Evolutionary conservation across 2,329 filamentous ascomycete species (phyloP).

Genomic region (Fusarium sublunatum): DNA sequence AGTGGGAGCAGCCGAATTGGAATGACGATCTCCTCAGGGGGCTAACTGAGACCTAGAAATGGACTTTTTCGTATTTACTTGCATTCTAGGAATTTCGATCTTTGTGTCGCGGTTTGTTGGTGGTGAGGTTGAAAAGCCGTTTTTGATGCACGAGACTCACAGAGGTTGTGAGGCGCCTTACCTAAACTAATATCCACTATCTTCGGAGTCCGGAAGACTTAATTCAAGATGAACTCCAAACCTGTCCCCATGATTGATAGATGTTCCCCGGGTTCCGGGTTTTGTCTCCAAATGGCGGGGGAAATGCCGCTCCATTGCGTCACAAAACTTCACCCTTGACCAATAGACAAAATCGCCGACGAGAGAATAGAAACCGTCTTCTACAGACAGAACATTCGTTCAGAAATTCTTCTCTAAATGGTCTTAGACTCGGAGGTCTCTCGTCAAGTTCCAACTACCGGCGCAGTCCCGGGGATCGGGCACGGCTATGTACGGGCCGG

Average conservation of each 20-base stretch:
- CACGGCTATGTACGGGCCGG: conserved; percentile 35
- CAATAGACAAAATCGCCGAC: not conserved
- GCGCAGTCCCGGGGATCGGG: conserved; percentile 18
- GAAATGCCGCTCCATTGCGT: not conserved
- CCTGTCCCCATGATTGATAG: no score
- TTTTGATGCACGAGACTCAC: not conserved
- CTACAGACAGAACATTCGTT: not conserved
- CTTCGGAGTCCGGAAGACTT: no score
- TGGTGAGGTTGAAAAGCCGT: not conserved
- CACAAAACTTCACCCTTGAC: not conserved
- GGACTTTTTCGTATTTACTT: no score
- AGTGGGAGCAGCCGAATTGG: not conserved
- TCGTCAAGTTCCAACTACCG: conserved; percentile 32
- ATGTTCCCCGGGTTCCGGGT: no score
- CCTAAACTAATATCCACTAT: no score
- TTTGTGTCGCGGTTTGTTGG: no score
- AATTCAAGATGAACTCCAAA: no score
- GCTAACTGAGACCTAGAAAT: not conserved
- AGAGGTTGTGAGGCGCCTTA: not conserved
- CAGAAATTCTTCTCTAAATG: not conserved
- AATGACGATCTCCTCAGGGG: not conserved
- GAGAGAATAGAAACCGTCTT: not conserved
- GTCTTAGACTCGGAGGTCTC: conserved; percentile 16
- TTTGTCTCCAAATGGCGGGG: not conserved
- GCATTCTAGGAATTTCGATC: no score